Evolutionary conservation across 163 green algal species (phyloP).

Genomic region (Chlorella variabilis): DNA sequence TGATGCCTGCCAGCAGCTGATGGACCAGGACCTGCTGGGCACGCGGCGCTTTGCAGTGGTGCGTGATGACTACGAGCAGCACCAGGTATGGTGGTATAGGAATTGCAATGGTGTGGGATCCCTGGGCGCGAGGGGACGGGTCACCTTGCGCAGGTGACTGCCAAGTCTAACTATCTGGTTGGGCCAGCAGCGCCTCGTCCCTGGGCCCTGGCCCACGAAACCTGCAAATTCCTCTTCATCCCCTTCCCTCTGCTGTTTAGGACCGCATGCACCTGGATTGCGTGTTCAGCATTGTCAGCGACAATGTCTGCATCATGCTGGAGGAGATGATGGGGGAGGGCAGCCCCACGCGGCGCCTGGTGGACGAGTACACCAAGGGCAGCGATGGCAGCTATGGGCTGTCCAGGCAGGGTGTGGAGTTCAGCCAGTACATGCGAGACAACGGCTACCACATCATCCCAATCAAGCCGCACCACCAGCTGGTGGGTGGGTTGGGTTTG

Average conservation of each 20-base stretch:
- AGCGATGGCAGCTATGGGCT: conserved; percentile 70
- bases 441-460: conserved; percentile 95
- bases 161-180: no score
- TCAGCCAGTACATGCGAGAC: conserved; percentile 79
- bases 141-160: no score
- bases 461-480: conserved; percentile 85
- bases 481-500: conserved; percentile 51
- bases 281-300: conserved; percentile 89
- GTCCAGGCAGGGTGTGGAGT: conserved; percentile 73
- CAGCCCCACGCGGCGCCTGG: conserved; percentile 75
- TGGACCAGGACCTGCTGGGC: conserved; percentile 90
- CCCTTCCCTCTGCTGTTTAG: no score
- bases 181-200: no score
- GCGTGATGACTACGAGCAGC: conserved; percentile 90
- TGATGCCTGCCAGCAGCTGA: conserved; percentile 81
- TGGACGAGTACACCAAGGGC: conserved; percentile 87
- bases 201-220: no score
- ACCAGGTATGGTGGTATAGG: conserved; percentile 74
- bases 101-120: no score
- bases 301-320: conserved; percentile 92
- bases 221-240: no score
- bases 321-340: conserved; percentile 89
- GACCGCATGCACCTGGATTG: conserved; percentile 99
- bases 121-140: no score
- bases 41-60: conserved; percentile 88